Evolutionary conservation across 495 filamentous ascomycete species (phyloP), one percentile per base, ranked within the genome.

Genomic region (Podospora fimiseda): DNA sequence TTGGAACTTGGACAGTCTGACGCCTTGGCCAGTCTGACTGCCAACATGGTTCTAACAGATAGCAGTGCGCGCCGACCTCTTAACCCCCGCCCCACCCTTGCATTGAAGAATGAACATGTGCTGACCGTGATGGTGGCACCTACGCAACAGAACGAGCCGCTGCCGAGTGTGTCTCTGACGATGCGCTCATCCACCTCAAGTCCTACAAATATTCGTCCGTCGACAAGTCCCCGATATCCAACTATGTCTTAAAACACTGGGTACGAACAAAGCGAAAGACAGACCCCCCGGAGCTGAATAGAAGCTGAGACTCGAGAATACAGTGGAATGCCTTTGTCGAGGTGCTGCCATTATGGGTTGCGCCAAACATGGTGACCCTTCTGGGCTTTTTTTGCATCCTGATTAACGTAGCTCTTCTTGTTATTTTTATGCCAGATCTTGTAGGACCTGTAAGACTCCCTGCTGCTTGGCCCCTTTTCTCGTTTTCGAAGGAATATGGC

Each of bases 241-340:
- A 85, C 60, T 95, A 98, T 68, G 90, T 98, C 66, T 78, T 98
- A 36, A 87, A 81, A 58, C 92, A 94, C 64, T 98, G 96, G 67
- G 92, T 98, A 86, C 71, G 85, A 67, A 18, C 8, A 36, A 4
- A 15, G 43, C 38, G 27, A 38, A 42, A 21, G 44, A 27, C 43
- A 22, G 20, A 8, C 21, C 23, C 15, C 27, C 42, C 48, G 14
- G 22, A 24, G 42, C 30, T 18, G 16, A 5, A 23, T 27, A 18
- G 33, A 37, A 48, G 44, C 47, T 55, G 39, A 56, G 45, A 53
- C 9, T 39, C 51, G 16, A 14, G 21, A 40, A 22, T 8, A 53
- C 40, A 97, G 92, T 98, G 93, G 93, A 97, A 96, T 81, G 90
- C 86, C 44, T 93, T 93, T 60, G 94, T 96, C 55, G 82, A 95